Base-by-base conservation (phyloP, 495 filamentous ascomycete species). In the Penicillium mononematosum region DNA sequence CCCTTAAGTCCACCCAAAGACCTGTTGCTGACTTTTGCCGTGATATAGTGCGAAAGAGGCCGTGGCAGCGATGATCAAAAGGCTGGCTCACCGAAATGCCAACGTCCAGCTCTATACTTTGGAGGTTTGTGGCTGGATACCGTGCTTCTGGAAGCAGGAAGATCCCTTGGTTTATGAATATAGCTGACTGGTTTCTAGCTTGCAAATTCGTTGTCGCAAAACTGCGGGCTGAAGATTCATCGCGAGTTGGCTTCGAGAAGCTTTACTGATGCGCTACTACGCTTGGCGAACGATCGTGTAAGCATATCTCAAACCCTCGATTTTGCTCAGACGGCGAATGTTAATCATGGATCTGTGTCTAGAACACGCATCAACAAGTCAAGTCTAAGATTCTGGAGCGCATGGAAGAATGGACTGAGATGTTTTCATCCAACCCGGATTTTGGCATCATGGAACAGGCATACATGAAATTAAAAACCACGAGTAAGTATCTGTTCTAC, bases 21-120 rank as follows among this genome's bases (percentile, higher is more conserved):
- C 10, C 31, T 3, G 14, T 55, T 70, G 52, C 69, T 71, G 34
- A 70, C 43, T 39, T 20, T 25, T 25, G 14, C 17, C 11, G 36
- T 46, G 38, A 38, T 32, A 51, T 53, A 83, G 92, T 43, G 81
- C 91, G 50, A 96, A 96, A 75, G 93, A 98, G 77, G 92, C 86
- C 17, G 90, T 98, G 58, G 89, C 91, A 59, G 88, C 90, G 57
- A 81, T 98, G 81, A 98, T 98, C 71, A 98, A 96, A 76, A 81
- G 94, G 56, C 80, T 98, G 60, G 95, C 94, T 54, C 93, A 98
- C 75, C 85, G 94, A 58, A 98, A 98, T 75, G 94, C 94, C 55
- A 98, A 98, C 74, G 94, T 98, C n/a, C 94, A 98, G 75, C 81
- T 98, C 32, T 98, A 98, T 69, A 98, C 94, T 19, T 81, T 98